phyloP scores from a whole-genome alignment of 2,329 filamentous ascomycete species.

The Calonectria montana region DNA sequence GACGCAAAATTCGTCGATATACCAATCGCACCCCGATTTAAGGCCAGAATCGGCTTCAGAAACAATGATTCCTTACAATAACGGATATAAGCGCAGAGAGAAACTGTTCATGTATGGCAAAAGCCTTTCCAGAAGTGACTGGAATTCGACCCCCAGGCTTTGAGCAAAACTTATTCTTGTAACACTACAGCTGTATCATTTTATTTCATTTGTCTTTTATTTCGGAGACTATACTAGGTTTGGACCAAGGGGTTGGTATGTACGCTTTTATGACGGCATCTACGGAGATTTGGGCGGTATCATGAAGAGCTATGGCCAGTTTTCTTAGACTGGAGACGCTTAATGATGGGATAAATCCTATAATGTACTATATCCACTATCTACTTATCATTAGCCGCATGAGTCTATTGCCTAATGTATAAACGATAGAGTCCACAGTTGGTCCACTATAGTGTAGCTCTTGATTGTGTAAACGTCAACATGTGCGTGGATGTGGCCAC shows the following conservation, averaged over 20 bases:
- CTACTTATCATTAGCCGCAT: neutral
- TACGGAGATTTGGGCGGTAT: neutral
- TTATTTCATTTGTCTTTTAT: slow-evolving; percentile 24
- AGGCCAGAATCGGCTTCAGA: slow-evolving; percentile 51
- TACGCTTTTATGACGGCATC: slow-evolving; percentile 11
- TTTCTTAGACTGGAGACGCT: neutral
- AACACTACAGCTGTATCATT: neutral
- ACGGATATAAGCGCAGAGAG: slow-evolving; percentile 35
- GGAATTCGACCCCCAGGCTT: slow-evolving; percentile 41
- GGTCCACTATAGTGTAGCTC: neutral
- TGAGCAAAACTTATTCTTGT: slow-evolving; percentile 23
- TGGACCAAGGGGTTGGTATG: neutral
- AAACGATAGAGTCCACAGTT: neutral
- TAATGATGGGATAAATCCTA: neutral
- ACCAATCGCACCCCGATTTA: slow-evolving; percentile 47
- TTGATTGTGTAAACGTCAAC: neutral
- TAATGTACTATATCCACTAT: slow-evolving; percentile 4
- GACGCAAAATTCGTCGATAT: slow-evolving; percentile 50
- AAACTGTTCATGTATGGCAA: slow-evolving; percentile 41
- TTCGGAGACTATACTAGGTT: neutral
- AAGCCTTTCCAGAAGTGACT: slow-evolving; percentile 34
- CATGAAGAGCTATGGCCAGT: neutral
- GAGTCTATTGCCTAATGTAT: neutral
- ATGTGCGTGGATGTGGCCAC: too few relatives aligned
- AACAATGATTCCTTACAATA: slow-evolving; percentile 43